Base-by-base conservation (phyloP, 352 stramenopile genomes). In the Nothophytophthora sp. region DNA sequence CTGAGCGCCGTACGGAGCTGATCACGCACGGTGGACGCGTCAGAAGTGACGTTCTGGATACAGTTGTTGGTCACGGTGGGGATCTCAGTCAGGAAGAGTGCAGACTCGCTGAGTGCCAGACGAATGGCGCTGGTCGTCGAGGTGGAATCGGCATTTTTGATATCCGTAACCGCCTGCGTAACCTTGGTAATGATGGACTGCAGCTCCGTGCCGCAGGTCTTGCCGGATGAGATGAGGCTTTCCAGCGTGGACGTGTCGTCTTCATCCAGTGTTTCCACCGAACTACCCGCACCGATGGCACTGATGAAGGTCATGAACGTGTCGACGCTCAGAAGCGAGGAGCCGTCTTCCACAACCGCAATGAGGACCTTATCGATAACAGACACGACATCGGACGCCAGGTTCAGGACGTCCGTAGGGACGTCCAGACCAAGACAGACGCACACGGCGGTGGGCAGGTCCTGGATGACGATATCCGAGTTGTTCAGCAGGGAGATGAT, bases 71-170 rank as follows among this genome's bases (percentile, higher is more conserved):
- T 77, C 19, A 76, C 62, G 0, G 63, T 66, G 11, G 76, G 73
- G 39, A 86, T 72, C 19, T 86, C 71, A 6, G 63, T 72, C 27
- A 82, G 46, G 42, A 84, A 72, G 12, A 84, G 33, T n/a, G 71
- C 44, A 19, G 71, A 73, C 33, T 72, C 62, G 18, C 57, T 55
- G 23, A 85, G 22, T 10, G 57, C 33, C 16, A 69, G 46, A 5
- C 68, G 73, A 43, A 88, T 76, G 1, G 55, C 41, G 16, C 64
- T 67, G 5, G 60, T 41, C 0, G 70, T 51, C 5, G 34, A 69
- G 2, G 48, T 58, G 5, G 56, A 49, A 29, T 61, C 55, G 6
- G 39, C 37, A 0, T 36, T 37, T 48, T 87, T 87, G 49, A 82
- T 66, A 25, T 69, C 40, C 34, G 74, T 60, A 2, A 84, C 67